Base-by-base conservation (phyloP, 164 flowering plant species). In the Warburgia ugandensis region DNA sequence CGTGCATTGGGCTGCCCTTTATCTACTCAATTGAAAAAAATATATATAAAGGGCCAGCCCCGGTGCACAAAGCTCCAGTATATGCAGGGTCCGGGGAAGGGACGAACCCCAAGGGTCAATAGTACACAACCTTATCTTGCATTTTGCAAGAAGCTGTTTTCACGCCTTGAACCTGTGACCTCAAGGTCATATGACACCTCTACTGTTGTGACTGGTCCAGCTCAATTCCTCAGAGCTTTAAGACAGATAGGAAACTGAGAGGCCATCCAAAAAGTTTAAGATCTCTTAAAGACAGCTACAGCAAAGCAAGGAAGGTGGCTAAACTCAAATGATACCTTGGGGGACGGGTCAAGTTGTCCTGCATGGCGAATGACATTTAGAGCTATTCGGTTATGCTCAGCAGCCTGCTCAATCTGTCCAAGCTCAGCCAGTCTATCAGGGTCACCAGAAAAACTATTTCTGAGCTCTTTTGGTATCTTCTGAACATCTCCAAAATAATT, bases 341-440 rank as follows among this genome's bases (percentile, higher is more conserved):
- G 81, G 0, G 88, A 70, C 0, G 81, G 77, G 61, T 91, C 96
- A 16, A 62, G 54, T 39, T 64, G 60, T 39, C 89, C 95, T 27
- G 70, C 67, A 49, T 72, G 75, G 52, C 62, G 67, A 38, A 91
- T 69, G 32, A 91, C 71, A 58, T 80, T 87, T 4, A 91, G 68
- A 37, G 96, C 98, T 14, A 85, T 64, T 42, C 68, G 62, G 57
- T 87, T 87, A 64, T 73, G 94, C 67, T 91, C 98, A n/a, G 96
- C 96, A 8, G 85, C 92, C 60, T 77, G 96, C 64, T 91, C 98
- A 25, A 91, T 53, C 41, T 58, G 67, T 29, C 78, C 70, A 16
- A 91, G 79, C 70, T 91, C 98, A 0, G 78, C 75, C 70, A 81
- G 29, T 65, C 64, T 81, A 14, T 81, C 86, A 0, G 81, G 78